phyloP scores from a whole-genome alignment of 2,329 filamentous ascomycete genomes.

The Fusarium dlaminii region DNA sequence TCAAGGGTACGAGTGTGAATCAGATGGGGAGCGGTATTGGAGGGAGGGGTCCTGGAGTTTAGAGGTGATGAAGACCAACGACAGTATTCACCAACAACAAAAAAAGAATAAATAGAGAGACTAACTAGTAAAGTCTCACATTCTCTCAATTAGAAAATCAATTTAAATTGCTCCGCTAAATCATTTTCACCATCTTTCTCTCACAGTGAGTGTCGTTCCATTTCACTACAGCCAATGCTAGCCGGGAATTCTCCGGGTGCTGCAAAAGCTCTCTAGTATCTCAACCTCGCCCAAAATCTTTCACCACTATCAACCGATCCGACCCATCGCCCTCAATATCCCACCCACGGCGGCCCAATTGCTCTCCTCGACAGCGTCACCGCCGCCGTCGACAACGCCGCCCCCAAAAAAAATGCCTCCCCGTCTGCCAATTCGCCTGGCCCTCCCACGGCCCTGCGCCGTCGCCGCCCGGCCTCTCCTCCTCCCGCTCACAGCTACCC shows the following conservation, averaged over 20 bases:
- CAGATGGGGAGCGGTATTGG: constrained; percentile 66
- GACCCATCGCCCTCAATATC: constrained; percentile 4
- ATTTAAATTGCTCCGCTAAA: neutral
- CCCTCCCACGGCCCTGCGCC: constrained; percentile 51
- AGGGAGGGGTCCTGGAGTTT: constrained; percentile 50
- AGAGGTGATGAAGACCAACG: neutral
- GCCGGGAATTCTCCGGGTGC: constrained; percentile 38
- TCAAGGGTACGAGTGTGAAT: constrained; percentile 66
- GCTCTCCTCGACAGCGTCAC: constrained; percentile 13
- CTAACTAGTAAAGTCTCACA: neutral
- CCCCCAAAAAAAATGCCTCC: constrained; percentile 56
- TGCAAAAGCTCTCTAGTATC: constrained; percentile 26
- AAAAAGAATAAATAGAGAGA: neutral
- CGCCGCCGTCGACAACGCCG: constrained; percentile 6
- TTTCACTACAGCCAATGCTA: constrained; percentile 6
- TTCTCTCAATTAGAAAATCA: neutral
- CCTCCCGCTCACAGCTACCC: constrained; percentile 57
- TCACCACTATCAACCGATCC: constrained; percentile 29
- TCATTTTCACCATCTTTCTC: neutral
- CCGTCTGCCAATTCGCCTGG: constrained; percentile 56
- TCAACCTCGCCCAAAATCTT: constrained; percentile 38
- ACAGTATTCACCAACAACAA: neutral
- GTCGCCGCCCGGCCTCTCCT: constrained; percentile 50
- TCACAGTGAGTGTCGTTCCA: neutral
- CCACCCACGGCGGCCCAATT: constrained; percentile 29